phyloP scores from a whole-genome alignment of 345 rosid genomes.

The Acer campestre region DNA sequence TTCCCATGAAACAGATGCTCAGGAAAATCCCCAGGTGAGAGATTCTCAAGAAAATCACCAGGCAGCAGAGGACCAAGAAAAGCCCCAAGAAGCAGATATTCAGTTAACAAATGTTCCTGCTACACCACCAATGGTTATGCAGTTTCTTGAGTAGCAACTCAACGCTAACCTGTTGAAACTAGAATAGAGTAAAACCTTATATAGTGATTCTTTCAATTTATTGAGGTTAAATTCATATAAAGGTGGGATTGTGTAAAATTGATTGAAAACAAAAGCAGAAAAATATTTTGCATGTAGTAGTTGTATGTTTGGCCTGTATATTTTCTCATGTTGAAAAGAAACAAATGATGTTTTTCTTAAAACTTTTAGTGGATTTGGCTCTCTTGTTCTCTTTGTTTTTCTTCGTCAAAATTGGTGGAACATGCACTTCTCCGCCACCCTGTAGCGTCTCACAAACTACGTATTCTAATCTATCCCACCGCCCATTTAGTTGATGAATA shows the following conservation, averaged over 20 bases:
- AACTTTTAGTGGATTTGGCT: neutral
- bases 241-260: neutral
- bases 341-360: neutral
- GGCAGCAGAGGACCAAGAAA: constrained; percentile 31
- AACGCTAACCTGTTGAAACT: neutral
- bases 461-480: no score
- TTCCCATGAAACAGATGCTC: constrained; percentile 30
- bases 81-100: constrained; percentile 20
- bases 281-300: neutral
- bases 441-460: no score
- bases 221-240: neutral
- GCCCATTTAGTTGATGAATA: no score
- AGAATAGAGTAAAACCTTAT: neutral
- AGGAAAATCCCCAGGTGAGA: constrained; percentile 15
- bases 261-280: neutral
- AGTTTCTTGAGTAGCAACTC: constrained; percentile 6
- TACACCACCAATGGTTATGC: constrained; percentile 21
- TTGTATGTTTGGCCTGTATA: neutral
- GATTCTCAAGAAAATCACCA: constrained; percentile 17
- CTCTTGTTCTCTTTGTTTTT: no score
- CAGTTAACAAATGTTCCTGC: constrained; percentile 26
- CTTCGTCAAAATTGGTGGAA: no score
- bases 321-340: neutral
- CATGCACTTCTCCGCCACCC: no score
- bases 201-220: constrained; percentile 14